Percentiles rank a stretch among this genome's conserved stretches.
phyloP scores from a whole-genome alignment of 106 monocot genomes.

The Platanthera guangdongensis region DNA sequence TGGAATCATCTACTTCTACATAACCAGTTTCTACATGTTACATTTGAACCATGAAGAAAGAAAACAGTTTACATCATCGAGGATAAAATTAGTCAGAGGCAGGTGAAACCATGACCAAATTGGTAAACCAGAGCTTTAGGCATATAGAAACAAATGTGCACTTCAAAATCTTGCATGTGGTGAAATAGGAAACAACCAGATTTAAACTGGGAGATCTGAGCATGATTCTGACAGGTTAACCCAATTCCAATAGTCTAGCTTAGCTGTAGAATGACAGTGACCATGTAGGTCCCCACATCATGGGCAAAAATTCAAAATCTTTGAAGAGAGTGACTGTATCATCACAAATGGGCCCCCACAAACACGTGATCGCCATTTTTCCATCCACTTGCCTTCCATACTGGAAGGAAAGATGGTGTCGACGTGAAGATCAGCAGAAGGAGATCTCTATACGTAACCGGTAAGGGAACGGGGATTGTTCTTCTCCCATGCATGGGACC shows the following conservation, averaged over 20 bases:
- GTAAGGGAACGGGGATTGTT: neutral
- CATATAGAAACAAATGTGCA: conserved; percentile 1
- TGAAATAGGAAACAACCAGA: conserved; percentile 1
- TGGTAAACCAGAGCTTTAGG: neutral
- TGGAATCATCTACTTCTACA: too few species aligned
- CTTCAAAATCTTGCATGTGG: neutral
- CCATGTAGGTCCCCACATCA: conserved; percentile 1
- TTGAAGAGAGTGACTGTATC: neutral
- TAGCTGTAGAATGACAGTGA: conserved; percentile 7
- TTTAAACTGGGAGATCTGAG: conserved; percentile 9
- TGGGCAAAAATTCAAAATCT: conserved; percentile 2
- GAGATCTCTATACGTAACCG: neutral
- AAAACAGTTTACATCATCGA: neutral
- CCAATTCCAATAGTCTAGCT: conserved; percentile 4
- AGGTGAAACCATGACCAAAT: neutral
- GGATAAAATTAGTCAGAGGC: neutral
- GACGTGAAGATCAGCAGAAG: neutral
- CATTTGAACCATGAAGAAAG: neutral
- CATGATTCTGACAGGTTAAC: neutral
- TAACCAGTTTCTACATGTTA: neutral
- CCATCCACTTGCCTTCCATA: neutral
- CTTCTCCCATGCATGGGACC: neutral
- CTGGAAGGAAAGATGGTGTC: neutral
- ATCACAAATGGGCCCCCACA: conserved; percentile 3
- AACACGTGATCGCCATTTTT: neutral